Percentiles rank a stretch among this genome's conserved stretches.
Conservation (phyloP, 495 filamentous ascomycete genomes). For the Delitschia confertaspora region DNA sequence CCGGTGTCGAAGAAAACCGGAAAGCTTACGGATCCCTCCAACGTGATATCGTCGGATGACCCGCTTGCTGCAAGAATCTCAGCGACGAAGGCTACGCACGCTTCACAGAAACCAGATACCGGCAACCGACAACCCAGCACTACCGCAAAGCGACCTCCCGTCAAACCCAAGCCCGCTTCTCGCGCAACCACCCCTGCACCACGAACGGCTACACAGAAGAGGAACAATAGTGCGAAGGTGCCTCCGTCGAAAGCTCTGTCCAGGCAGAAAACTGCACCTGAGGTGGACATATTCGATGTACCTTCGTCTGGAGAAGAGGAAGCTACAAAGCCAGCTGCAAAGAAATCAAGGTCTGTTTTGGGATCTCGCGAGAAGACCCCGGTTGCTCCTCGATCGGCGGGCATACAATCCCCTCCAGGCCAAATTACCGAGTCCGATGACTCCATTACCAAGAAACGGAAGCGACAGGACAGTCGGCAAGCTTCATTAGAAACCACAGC, state of each 20-base stretch:
- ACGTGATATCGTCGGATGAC: constrained; percentile 4
- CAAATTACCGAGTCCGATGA: constrained; percentile 12
- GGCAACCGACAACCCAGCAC: background rate
- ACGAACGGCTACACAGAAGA: background rate
- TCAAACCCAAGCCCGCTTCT: constrained; percentile 4
- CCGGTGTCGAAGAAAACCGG: background rate
- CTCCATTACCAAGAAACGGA: constrained; percentile 22
- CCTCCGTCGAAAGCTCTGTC: background rate
- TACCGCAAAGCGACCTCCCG: constrained; percentile 1
- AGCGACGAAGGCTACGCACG: background rate
- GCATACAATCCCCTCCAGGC: constrained; percentile 1
- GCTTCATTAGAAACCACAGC: background rate
- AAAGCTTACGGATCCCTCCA: background rate
- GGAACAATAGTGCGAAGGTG: background rate
- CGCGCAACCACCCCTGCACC: constrained; percentile 2
- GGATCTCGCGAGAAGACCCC: background rate
- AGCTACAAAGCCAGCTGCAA: background rate
- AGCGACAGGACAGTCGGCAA: constrained; percentile 2
- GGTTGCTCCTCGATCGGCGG: background rate
- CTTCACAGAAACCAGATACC: background rate
- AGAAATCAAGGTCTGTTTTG: constrained; percentile 4
- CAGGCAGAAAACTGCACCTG: background rate
- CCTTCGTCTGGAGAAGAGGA: constrained; percentile 19
- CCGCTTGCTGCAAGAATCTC: constrained; percentile 1
- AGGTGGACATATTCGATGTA: constrained; percentile 22